Percentiles rank a stretch among this genome's conserved stretches.
phyloP scores from a whole-genome alignment of 768 basidiomycete species.

The Infundibulicybe gibba region DNA sequence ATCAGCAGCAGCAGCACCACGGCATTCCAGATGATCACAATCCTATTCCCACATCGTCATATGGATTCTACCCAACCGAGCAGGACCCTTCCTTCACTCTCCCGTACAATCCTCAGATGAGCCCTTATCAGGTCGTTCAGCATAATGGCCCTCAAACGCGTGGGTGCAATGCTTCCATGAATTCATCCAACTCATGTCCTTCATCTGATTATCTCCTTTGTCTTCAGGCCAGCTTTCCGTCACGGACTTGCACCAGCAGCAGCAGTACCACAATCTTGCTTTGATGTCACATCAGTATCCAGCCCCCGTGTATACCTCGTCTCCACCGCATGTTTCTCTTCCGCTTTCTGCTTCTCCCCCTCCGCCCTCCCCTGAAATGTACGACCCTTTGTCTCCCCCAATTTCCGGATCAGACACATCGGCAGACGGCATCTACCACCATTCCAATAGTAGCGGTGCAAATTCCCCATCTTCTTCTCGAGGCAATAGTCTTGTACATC shows the following conservation, averaged over 20 bases:
- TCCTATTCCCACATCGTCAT: conserved; percentile 36
- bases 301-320: conserved; percentile 53
- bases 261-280: conserved; percentile 53
- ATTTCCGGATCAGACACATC: conserved; percentile 89
- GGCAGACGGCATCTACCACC: conserved; percentile 77
- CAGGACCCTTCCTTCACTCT: conserved; percentile 53
- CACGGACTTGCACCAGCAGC: conserved; percentile 65
- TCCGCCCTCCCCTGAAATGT: conserved; percentile 74
- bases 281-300: conserved; percentile 70
- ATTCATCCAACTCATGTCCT: conserved; percentile 47
- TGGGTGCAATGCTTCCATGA: conserved; percentile 51
- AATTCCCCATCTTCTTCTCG: conserved; percentile 79
- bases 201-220: conserved; percentile 61
- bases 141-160: conserved; percentile 62
- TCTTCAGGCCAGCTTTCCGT: conserved; percentile 60
- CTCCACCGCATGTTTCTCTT: conserved; percentile 68
- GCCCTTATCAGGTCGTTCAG: conserved; percentile 54
- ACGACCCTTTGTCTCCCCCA: conserved; percentile 82
- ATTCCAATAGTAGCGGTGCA: conserved; percentile 73
- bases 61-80: conserved; percentile 49
- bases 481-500: conserved; percentile 73
- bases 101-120: conserved; percentile 53
- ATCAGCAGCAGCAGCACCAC: conserved; percentile 44
- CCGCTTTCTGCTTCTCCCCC: conserved; percentile 69
- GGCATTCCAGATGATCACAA: conserved; percentile 47